Percentiles rank a stretch among this genome's conserved stretches.
phyloP scores from a whole-genome alignment of 2,329 filamentous ascomycete species.

The Talaromyces piceae region DNA sequence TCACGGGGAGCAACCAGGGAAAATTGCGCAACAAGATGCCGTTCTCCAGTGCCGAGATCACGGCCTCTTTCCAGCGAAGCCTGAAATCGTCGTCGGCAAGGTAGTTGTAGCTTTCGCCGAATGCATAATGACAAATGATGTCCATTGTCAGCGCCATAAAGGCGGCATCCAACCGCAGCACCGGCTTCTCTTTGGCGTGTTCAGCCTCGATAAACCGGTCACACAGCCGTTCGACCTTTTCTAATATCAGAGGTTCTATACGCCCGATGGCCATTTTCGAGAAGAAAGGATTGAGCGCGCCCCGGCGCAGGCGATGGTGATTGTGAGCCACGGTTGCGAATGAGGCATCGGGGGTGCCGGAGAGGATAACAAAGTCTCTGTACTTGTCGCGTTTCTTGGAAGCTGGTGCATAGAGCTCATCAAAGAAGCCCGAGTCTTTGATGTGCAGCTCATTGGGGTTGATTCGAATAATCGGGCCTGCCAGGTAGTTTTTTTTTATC shows the following conservation, averaged over 20 bases:
- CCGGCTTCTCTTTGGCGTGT: slow-evolving; percentile 5
- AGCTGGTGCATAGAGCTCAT: slow-evolving; percentile 25
- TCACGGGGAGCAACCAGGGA: slow-evolving; percentile 3
- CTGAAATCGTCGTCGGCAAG: slow-evolving; percentile 23
- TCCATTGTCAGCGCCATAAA: slow-evolving; percentile 28
- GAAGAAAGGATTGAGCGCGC: slow-evolving; percentile 16
- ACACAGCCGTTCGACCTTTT: slow-evolving; percentile 27
- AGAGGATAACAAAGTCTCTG: slow-evolving; percentile 12
- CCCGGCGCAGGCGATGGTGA: slow-evolving; percentile 20
- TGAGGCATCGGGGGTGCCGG: slow-evolving; percentile 14
- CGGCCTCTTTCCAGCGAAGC: slow-evolving; percentile 16
- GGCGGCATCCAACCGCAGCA: slow-evolving; percentile 19
- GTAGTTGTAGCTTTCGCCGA: slow-evolving; percentile 26
- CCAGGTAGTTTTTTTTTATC: neutral
- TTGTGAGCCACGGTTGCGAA: slow-evolving; percentile 18
- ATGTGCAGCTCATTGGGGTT: slow-evolving; percentile 29
- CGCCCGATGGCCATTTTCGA: slow-evolving; percentile 29
- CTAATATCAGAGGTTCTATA: slow-evolving; percentile 32
- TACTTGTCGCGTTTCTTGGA: slow-evolving; percentile 24
- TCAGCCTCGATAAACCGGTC: slow-evolving; percentile 18
- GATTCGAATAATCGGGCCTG: slow-evolving; percentile 29
- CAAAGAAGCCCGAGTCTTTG: slow-evolving; percentile 26
- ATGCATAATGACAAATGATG: slow-evolving; percentile 34
- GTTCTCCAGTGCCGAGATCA: slow-evolving; percentile 14
- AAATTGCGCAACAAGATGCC: slow-evolving; percentile 8